Evolutionary conservation across 176 grass and related monocot genomes (phyloP).

Genomic region (Metroxylon sagu): DNA sequence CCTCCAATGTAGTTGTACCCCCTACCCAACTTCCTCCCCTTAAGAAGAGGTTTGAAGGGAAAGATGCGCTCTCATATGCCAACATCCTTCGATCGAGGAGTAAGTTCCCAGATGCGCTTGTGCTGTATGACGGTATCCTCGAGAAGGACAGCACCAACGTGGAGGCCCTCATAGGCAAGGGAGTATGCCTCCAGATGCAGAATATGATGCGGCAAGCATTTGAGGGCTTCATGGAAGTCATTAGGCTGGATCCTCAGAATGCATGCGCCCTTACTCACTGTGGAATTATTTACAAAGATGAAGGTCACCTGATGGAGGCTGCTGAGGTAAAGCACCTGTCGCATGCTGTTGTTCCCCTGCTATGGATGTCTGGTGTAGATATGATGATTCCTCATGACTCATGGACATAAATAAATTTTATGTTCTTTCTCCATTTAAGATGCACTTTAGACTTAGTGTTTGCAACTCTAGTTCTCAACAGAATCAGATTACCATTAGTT

Average conservation of each 20-base stretch:
- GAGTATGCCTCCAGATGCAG: slow-evolving; percentile 86
- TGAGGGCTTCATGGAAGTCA: slow-evolving; percentile 56
- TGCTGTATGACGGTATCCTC: slow-evolving; percentile 59
- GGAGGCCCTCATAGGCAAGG: slow-evolving; percentile 87
- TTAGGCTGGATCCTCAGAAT: slow-evolving; percentile 60
- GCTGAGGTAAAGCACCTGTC: slow-evolving; percentile 51
- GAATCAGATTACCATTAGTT: too few relatives aligned
- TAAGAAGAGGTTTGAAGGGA: slow-evolving; percentile 19
- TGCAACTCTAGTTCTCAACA: too few relatives aligned
- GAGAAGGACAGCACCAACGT: slow-evolving; percentile 53
- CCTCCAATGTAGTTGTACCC: neutral
- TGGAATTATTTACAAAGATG: slow-evolving; percentile 94
- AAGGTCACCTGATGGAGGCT: slow-evolving; percentile 84
- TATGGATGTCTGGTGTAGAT: too few relatives aligned
- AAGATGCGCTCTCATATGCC: slow-evolving; percentile 56
- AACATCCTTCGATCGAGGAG: slow-evolving; percentile 80
- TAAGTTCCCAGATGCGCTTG: slow-evolving; percentile 71
- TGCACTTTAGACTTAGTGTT: too few relatives aligned
- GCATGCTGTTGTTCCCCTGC: neutral
- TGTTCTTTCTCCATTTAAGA: too few relatives aligned
- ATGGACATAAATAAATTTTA: too few relatives aligned
- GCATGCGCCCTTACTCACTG: slow-evolving; percentile 84
- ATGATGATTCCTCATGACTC: too few relatives aligned
- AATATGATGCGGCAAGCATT: slow-evolving; percentile 50
- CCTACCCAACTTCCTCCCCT: slow-evolving; percentile 9